Evolutionary conservation across 2,329 filamentous ascomycete species (phyloP).

Genomic region (Xylariales sp.): DNA sequence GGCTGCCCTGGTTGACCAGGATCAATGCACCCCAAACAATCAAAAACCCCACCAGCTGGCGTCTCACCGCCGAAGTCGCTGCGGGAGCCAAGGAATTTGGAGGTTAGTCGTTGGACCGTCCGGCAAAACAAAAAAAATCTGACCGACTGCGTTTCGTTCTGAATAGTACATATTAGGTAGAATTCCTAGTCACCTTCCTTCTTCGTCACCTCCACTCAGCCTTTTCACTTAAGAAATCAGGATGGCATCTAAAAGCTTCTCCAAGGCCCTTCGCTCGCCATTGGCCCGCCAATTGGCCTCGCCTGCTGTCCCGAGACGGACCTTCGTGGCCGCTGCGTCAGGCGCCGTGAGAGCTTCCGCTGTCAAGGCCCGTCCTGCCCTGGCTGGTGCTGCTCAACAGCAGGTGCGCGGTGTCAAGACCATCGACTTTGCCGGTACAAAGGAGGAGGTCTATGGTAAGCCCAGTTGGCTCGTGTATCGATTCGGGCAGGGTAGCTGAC

Average conservation of each 20-base stretch:
- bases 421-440: conserved; percentile 93
- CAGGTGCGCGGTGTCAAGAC: conserved; percentile 92
- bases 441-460: conserved; percentile 91
- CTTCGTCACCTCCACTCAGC: conserved; percentile 14
- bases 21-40: background rate
- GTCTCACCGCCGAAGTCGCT: conserved; percentile 27
- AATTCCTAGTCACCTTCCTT: too few species aligned
- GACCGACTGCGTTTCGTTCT: too few species aligned
- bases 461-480: conserved; percentile 11
- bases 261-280: conserved; percentile 60
- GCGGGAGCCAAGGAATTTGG: conserved; percentile 2
- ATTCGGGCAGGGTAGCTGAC: too few species aligned
- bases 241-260: conserved; percentile 77
- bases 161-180: too few species aligned
- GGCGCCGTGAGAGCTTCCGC: conserved; percentile 51
- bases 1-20: too few species aligned
- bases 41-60: background rate
- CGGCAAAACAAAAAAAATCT: conserved; percentile 10
- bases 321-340: conserved; percentile 57
- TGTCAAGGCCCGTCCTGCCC: conserved; percentile 42
- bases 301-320: conserved; percentile 57
- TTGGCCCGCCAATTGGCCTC: conserved; percentile 60
- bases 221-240: conserved; percentile 27
- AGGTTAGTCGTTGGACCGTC: conserved; percentile 5
- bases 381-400: conserved; percentile 43